Conservation (phyloP, 805 yeast species). For the Tetrapisispora taiwanensis region DNA sequence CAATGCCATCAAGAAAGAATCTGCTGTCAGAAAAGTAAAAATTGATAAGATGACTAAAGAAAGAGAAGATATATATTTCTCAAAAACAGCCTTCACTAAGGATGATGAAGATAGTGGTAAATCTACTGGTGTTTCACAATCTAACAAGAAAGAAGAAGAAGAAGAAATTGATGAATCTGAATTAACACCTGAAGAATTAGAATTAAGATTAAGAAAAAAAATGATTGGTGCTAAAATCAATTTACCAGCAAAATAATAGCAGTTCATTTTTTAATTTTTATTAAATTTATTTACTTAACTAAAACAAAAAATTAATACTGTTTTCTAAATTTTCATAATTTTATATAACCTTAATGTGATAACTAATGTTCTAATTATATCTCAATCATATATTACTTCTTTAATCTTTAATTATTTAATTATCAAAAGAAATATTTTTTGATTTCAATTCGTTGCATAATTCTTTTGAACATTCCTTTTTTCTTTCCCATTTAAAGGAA, state of each 20-base stretch:
- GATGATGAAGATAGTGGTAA: background rate
- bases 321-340: too few species aligned
- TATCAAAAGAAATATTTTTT: too few species aligned
- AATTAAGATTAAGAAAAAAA: conserved; percentile 1
- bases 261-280: too few species aligned
- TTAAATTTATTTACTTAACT: too few species aligned
- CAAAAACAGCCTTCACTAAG: background rate
- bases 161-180: background rate
- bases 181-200: background rate
- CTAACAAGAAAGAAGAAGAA: background rate
- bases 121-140: background rate
- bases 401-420: too few species aligned
- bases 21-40: background rate
- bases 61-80: background rate
- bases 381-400: too few species aligned
- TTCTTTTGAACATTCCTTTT: too few species aligned
- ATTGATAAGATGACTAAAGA: background rate
- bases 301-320: too few species aligned
- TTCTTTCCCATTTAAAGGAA: too few species aligned
- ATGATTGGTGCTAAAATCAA: background rate
- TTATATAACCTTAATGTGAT: too few species aligned
- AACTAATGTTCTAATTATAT: too few species aligned
- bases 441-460: too few species aligned
- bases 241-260: background rate
- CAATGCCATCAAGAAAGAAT: background rate